phyloP scores from a whole-genome alignment of 192 early-diverging fungal species.

The Backusella parvicylindrica region DNA sequence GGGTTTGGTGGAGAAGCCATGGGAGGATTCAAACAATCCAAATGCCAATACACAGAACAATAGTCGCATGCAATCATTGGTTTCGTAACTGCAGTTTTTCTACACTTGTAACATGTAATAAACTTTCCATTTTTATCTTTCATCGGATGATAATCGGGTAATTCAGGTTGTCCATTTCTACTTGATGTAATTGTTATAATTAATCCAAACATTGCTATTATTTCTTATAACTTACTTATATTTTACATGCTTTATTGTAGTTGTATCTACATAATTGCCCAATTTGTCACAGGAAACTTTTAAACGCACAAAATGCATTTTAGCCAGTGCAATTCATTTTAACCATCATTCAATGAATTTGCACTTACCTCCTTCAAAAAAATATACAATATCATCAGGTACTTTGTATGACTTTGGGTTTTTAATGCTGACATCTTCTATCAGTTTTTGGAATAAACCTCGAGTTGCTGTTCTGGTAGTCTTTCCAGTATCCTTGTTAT shows the following conservation, averaged over 20 bases:
- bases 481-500: not conserved
- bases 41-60: slow-evolving; percentile 50
- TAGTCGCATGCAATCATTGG: slow-evolving; percentile 50
- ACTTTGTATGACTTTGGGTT: slow-evolving; percentile 41
- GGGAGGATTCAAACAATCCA: slow-evolving; percentile 51
- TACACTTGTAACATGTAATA: slow-evolving; percentile 41
- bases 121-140: slow-evolving; percentile 35
- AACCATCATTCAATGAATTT: not conserved
- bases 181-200: not conserved
- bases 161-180: slow-evolving; percentile 26
- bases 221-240: slow-evolving; percentile 17
- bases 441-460: slow-evolving; percentile 33
- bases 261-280: slow-evolving; percentile 41
- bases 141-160: slow-evolving; percentile 29
- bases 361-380: slow-evolving; percentile 38
- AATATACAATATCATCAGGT: slow-evolving; percentile 32
- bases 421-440: slow-evolving; percentile 36
- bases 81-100: slow-evolving; percentile 32
- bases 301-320: not conserved
- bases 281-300: slow-evolving; percentile 37
- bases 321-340: not conserved
- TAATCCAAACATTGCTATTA: not conserved
- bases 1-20: slow-evolving; percentile 42
- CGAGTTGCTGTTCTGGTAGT: not conserved
- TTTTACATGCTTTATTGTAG: slow-evolving; percentile 30